phyloP scores from a whole-genome alignment of 2,329 filamentous ascomycete species.

The Pochonia chlamydosporia region DNA sequence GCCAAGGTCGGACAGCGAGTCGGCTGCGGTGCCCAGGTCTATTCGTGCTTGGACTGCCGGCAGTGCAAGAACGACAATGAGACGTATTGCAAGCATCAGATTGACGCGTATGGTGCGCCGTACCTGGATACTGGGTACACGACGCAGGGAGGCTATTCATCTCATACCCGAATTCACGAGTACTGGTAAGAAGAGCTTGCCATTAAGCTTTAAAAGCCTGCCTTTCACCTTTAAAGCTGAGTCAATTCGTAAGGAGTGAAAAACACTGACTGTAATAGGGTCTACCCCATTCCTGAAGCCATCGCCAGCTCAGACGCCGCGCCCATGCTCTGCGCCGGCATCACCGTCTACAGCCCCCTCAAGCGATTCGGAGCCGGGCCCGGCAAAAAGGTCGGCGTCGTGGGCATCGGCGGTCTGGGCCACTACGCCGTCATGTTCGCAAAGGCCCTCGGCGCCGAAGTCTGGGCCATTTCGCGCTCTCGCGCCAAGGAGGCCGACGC shows the following conservation, averaged over 20 bases:
- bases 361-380: slow-evolving; percentile 69
- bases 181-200: slow-evolving; percentile 34
- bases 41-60: slow-evolving; percentile 41
- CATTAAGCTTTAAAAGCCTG: too few species aligned
- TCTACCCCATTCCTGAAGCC: slow-evolving; percentile 69
- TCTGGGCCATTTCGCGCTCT: slow-evolving; percentile 55
- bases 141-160: slow-evolving; percentile 52
- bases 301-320: slow-evolving; percentile 59
- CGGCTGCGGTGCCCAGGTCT: slow-evolving; percentile 52
- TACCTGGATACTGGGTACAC: slow-evolving; percentile 47
- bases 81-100: slow-evolving; percentile 33
- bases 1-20: slow-evolving; percentile 54
- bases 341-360: slow-evolving; percentile 75
- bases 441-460: slow-evolving; percentile 59
- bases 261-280: slow-evolving; percentile 29
- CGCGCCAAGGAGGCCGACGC: slow-evolving; percentile 57
- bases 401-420: slow-evolving; percentile 67
- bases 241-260: background rate
- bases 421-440: slow-evolving; percentile 67
- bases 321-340: slow-evolving; percentile 78
- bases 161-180: slow-evolving; percentile 28
- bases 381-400: slow-evolving; percentile 72
- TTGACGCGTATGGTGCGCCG: slow-evolving; percentile 44
- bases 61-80: slow-evolving; percentile 35
- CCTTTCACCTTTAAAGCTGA: too few species aligned